phyloP scores from a whole-genome alignment of 257 asterid species.

The Nyctanthes arbortristis region DNA sequence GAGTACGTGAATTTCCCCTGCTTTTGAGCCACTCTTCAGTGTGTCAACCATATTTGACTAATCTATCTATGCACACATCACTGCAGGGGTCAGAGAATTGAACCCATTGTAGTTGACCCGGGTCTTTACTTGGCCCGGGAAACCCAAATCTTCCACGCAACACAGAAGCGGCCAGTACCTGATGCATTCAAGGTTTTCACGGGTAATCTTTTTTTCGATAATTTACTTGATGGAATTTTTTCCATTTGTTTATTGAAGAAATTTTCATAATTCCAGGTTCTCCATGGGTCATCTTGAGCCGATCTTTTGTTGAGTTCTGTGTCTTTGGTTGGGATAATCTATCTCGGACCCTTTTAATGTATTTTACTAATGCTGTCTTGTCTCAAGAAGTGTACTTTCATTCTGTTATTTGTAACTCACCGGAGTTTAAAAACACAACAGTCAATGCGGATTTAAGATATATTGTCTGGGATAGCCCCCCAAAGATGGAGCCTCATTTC shows the following conservation, averaged over 20 bases:
- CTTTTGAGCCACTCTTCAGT: slow-evolving; percentile 15
- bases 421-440: slow-evolving; percentile 72
- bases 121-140: slow-evolving; percentile 85
- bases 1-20: slow-evolving; percentile 72
- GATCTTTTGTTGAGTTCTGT: slow-evolving; percentile 84
- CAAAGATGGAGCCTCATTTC: slow-evolving; percentile 91
- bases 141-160: slow-evolving; percentile 85
- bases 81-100: slow-evolving; percentile 75
- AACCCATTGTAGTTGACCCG: slow-evolving; percentile 93
- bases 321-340: slow-evolving; percentile 95
- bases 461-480: slow-evolving; percentile 96
- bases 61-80: slow-evolving; percentile 26
- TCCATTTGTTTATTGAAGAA: background rate
- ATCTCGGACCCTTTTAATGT: slow-evolving; percentile 91
- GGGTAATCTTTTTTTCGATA: slow-evolving; percentile 38
- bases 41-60: slow-evolving; percentile 8
- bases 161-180: slow-evolving; percentile 89
- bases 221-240: background rate
- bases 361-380: slow-evolving; percentile 59
- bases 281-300: slow-evolving; percentile 90
- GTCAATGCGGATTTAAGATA: slow-evolving; percentile 87
- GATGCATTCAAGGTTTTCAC: slow-evolving; percentile 89
- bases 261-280: slow-evolving; percentile 58
- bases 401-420: slow-evolving; percentile 81
- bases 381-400: slow-evolving; percentile 96